These are phyloP conservation scores for Boechera stricta DNA, from an alignment of 345 rosid species.

Conservation along the genomic window DNA sequence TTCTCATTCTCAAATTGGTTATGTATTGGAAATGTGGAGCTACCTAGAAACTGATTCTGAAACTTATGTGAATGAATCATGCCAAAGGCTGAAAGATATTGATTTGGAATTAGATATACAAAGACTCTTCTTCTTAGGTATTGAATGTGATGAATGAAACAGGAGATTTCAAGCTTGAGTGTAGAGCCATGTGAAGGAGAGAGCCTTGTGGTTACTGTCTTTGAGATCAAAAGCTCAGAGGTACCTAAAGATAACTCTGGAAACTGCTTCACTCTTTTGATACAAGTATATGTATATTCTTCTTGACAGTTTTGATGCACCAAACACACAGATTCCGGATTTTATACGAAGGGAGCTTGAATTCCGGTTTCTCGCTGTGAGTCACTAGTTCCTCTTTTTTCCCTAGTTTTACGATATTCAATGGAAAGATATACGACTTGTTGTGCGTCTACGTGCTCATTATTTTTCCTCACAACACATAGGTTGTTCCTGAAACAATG, in stretches of 20 bases:
- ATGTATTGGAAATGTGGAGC: background rate
- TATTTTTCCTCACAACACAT: conserved; percentile 2
- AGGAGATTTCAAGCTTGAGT: conserved; percentile 92
- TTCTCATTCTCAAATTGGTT: background rate
- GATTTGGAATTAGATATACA: background rate
- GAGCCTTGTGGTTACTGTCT: conserved; percentile 77
- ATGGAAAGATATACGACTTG: background rate
- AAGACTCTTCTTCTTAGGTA: background rate
- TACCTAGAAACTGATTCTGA: background rate
- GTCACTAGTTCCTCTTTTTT: conserved; percentile 45
- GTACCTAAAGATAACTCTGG: conserved; percentile 41
- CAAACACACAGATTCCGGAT: conserved; percentile 71
- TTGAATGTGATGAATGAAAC: conserved; percentile 34
- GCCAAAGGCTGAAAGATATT: background rate
- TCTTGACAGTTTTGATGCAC: conserved; percentile 30
- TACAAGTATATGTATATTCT: background rate
- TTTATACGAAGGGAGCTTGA: conserved; percentile 85
- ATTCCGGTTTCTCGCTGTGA: conserved; percentile 85
- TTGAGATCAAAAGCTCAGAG: conserved; percentile 77
- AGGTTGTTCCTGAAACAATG: conserved; percentile 76
- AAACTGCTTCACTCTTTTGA: background rate
- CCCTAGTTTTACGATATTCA: background rate
- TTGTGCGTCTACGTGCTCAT: background rate
- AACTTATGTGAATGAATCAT: background rate
- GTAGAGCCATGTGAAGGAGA: conserved; percentile 82